phyloP scores from a whole-genome alignment of 2,329 filamentous ascomycete species.

The Ophiocordyceps polyrhachis-furcata region DNA sequence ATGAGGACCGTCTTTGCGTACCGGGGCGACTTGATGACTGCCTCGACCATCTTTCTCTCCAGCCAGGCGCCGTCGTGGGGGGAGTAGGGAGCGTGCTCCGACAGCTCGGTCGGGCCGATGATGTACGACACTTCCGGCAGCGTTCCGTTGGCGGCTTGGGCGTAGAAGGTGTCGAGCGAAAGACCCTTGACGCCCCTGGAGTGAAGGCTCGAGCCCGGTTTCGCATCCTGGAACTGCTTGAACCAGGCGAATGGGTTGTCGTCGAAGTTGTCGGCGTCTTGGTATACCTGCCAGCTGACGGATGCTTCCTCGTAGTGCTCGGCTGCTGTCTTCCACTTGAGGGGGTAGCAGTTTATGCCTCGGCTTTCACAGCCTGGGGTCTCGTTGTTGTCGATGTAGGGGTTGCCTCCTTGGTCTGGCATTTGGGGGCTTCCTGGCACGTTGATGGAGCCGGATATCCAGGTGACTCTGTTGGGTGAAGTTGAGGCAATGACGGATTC shows the following conservation, averaged over 20 bases:
- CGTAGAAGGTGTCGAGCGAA: conserved; percentile 29
- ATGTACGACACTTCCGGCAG: conserved; percentile 33
- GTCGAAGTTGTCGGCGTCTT: conserved; percentile 31
- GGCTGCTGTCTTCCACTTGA: conserved; percentile 33
- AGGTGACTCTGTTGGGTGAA: conserved; percentile 31
- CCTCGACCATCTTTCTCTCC: conserved; percentile 30
- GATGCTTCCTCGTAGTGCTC: conserved; percentile 28
- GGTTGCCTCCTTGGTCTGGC: conserved; percentile 21
- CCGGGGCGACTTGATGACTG: conserved; percentile 27
- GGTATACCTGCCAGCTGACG: conserved; percentile 30
- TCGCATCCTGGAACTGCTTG: conserved; percentile 28
- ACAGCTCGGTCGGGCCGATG: conserved; percentile 29
- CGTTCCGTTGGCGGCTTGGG: conserved; percentile 27
- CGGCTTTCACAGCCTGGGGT: conserved; percentile 22
- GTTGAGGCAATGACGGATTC: conserved; percentile 32
- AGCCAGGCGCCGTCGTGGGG: conserved; percentile 36
- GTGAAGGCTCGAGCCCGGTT: conserved; percentile 19
- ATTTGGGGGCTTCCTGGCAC: conserved; percentile 24
- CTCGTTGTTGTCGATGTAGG: conserved; percentile 31
- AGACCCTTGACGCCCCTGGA: conserved; percentile 26
- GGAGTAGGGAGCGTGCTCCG: conserved; percentile 32
- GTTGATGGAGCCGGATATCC: conserved; percentile 32
- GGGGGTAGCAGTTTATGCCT: conserved; percentile 30
- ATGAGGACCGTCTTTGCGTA: conserved; percentile 29
- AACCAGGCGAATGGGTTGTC: conserved; percentile 37